These are phyloP conservation scores for Nakaseomyces glabratus DNA, from an alignment of 1,139 yeast species.

Conservation along the genomic window DNA sequence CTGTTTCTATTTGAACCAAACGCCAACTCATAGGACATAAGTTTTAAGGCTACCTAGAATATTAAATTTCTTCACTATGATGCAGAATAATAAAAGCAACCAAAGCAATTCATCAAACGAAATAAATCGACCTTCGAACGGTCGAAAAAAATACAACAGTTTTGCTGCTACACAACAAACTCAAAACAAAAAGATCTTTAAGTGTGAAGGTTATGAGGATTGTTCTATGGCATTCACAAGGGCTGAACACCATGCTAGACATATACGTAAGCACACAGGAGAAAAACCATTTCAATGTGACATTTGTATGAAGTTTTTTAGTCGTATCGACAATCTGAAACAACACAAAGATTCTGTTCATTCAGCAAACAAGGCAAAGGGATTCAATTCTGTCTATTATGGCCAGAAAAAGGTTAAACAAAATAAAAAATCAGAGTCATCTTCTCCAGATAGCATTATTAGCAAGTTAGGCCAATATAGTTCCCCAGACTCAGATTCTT, in stretches of 20 bases:
- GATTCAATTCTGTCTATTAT: constrained; percentile 3
- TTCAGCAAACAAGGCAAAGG: constrained; percentile 32
- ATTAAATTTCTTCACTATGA: no score
- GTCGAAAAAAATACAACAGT: no score
- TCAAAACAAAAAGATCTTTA: constrained; percentile 38
- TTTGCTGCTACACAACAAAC: constrained; percentile 1
- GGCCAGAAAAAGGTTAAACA: constrained; percentile 2
- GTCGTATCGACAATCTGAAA: constrained; percentile 77
- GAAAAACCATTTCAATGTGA: constrained; percentile 90
- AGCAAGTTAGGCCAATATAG: no score
- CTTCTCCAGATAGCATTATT: not conserved
- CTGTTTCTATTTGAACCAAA: no score
- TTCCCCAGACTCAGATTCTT: not conserved
- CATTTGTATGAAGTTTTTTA: constrained; percentile 68
- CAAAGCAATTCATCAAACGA: no score
- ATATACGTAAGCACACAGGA: constrained; percentile 88
- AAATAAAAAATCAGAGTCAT: not conserved
- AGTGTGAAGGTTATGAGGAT: constrained; percentile 79
- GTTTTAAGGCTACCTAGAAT: no score
- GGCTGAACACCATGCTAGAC: constrained; percentile 86
- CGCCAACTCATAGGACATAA: no score
- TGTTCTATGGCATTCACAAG: constrained; percentile 84
- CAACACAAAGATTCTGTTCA: constrained; percentile 94
- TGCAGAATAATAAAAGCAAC: no score
- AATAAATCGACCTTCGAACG: no score